Evolutionary conservation across 192 early-diverging fungal species (phyloP).

Genomic region (Coemansia guatemalensis): DNA sequence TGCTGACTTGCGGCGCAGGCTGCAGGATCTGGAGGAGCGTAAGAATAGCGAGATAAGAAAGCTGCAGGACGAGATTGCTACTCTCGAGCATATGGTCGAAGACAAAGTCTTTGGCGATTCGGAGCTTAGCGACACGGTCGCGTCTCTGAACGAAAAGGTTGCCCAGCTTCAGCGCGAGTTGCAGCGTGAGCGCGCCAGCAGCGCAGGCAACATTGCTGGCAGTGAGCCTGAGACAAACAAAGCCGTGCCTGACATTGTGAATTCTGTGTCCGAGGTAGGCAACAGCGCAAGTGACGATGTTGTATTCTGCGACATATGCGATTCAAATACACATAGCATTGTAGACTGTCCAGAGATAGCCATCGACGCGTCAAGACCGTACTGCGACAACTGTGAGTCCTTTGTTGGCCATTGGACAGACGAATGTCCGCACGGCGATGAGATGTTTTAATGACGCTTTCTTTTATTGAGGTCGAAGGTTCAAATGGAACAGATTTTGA

Average conservation of each 20-base stretch:
- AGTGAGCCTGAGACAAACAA: slow-evolving; percentile 1
- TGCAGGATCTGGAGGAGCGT: slow-evolving; percentile 57
- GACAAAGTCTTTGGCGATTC: slow-evolving; percentile 73
- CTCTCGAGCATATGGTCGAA: slow-evolving; percentile 68
- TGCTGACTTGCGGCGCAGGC: slow-evolving; percentile 50
- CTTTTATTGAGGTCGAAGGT: neutral
- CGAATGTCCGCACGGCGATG: slow-evolving; percentile 70
- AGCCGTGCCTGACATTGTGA: neutral
- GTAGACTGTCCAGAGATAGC: slow-evolving; percentile 55
- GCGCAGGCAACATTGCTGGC: neutral
- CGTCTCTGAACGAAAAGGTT: slow-evolving; percentile 56
- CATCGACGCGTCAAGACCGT: slow-evolving; percentile 48
- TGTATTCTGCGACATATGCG: slow-evolving; percentile 70
- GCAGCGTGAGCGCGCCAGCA: slow-evolving; percentile 7
- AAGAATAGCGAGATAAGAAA: slow-evolving; percentile 61
- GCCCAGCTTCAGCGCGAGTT: slow-evolving; percentile 39
- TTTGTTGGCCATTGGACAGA: slow-evolving; percentile 69
- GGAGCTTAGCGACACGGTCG: slow-evolving; percentile 65
- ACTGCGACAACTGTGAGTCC: slow-evolving; percentile 78
- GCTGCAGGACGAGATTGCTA: slow-evolving; percentile 66
- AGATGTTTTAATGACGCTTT: slow-evolving; percentile 57
- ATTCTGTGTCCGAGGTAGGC: neutral
- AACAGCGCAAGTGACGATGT: slow-evolving; percentile 4
- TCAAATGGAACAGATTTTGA: neutral
- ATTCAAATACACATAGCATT: slow-evolving; percentile 61